Conservation (phyloP, 208 protist genomes). For the Acanthamoeba healyi region DNA sequence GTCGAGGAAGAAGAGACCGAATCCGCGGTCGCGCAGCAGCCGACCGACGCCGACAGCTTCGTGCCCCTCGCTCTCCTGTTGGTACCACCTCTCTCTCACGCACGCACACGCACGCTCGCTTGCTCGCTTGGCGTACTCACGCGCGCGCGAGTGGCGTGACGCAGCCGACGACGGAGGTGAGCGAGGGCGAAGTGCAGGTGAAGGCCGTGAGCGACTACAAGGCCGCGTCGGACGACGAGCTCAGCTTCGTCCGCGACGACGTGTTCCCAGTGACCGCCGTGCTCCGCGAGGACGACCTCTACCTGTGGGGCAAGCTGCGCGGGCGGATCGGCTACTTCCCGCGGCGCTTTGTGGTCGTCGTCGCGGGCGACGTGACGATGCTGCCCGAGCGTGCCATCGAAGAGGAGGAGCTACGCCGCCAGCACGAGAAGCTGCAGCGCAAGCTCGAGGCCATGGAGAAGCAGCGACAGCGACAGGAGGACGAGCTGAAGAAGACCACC, state of each 20-base stretch:
- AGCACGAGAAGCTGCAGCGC: neutral
- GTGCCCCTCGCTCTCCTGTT: neutral
- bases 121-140: neutral
- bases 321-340: neutral
- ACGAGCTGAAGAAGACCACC: neutral
- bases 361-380: neutral
- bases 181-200: neutral
- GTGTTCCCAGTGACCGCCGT: neutral
- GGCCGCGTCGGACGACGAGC: neutral
- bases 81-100: neutral
- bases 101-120: too few species aligned
- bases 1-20: neutral
- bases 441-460: constrained; percentile 3
- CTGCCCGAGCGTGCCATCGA: neutral
- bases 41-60: neutral
- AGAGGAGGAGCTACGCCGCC: neutral
- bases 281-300: neutral
- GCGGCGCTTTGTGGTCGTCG: neutral
- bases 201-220: neutral
- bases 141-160: too few species aligned
- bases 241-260: neutral
- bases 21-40: neutral
- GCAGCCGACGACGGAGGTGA: neutral
- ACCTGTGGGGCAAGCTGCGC: neutral
- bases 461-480: neutral